A percentile compares a stretch with the other conserved stretches of the same genome.
phyloP scores from a whole-genome alignment of 139 green algal species.

The Tetraselmis striata region DNA sequence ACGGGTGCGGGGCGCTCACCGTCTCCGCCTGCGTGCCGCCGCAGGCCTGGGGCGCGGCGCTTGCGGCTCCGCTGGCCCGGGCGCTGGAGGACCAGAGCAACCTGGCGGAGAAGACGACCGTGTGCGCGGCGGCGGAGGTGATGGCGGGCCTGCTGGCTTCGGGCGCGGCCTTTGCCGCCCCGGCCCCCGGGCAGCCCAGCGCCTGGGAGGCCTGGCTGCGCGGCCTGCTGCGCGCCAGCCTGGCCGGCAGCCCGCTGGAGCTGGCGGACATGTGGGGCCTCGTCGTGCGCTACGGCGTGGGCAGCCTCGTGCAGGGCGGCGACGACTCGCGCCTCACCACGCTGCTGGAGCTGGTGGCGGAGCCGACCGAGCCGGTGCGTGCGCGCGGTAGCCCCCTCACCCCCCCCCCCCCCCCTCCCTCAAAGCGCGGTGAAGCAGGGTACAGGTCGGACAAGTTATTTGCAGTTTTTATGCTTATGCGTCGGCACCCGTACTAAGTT shows the following conservation, averaged over 20 bases:
- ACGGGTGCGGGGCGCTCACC: too few species aligned
- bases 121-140: constrained; percentile 47
- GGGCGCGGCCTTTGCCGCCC: constrained; percentile 8
- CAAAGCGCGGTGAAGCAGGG: too few species aligned
- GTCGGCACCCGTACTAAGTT: background rate
- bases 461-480: background rate
- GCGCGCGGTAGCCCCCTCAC: background rate
- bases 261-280: constrained; percentile 40
- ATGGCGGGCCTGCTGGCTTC: constrained; percentile 54
- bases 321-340: constrained; percentile 13
- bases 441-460: too few species aligned
- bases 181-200: background rate
- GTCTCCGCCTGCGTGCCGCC: too few species aligned
- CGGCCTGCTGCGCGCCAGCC: background rate
- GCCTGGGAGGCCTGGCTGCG: background rate
- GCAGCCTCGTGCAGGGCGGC: constrained; percentile 11
- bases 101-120: constrained; percentile 36
- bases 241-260: constrained; percentile 47
- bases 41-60: background rate
- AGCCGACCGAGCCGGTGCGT: constrained; percentile 20
- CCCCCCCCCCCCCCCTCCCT: too few species aligned
- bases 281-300: constrained; percentile 35
- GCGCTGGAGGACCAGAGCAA: constrained; percentile 33
- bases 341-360: constrained; percentile 27
- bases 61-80: constrained; percentile 10